Conservation (phyloP, 345 rosid species). For the Carallia brachiata region DNA sequence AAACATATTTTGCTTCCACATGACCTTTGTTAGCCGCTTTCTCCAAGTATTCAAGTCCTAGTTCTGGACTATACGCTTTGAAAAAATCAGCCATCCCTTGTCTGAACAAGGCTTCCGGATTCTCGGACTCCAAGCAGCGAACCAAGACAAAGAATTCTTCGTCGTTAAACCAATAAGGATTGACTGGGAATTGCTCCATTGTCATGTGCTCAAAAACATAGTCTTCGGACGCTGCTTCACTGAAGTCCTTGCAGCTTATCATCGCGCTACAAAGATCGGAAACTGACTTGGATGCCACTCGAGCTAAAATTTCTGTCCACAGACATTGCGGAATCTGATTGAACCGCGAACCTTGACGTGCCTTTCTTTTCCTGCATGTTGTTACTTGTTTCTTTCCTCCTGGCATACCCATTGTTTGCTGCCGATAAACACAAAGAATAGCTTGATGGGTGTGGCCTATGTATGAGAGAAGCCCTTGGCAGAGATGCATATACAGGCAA, state of each 20-base stretch:
- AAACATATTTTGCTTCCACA: neutral
- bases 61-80: neutral
- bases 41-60: slow-evolving; percentile 1
- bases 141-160: neutral
- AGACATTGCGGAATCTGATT: neutral
- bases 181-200: neutral
- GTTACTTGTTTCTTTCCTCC: too few relatives aligned
- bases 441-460: too few relatives aligned
- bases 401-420: too few relatives aligned
- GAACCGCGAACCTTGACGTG: neutral
- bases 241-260: slow-evolving; percentile 5
- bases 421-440: too few relatives aligned
- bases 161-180: neutral
- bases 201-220: neutral
- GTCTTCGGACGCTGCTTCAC: neutral
- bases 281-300: slow-evolving; percentile 2
- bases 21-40: slow-evolving; percentile 4
- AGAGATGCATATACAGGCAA: too few relatives aligned
- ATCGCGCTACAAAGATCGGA: neutral
- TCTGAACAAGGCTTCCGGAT: slow-evolving; percentile 4
- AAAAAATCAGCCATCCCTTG: slow-evolving; percentile 7
- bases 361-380: neutral
- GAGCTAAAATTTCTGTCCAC: slow-evolving; percentile 5
- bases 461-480: too few relatives aligned
- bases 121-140: slow-evolving; percentile 9